These are phyloP conservation scores for Eremothecium sinecaudum DNA, from an alignment of 1,139 yeast genomes.

Conservation along the genomic window DNA sequence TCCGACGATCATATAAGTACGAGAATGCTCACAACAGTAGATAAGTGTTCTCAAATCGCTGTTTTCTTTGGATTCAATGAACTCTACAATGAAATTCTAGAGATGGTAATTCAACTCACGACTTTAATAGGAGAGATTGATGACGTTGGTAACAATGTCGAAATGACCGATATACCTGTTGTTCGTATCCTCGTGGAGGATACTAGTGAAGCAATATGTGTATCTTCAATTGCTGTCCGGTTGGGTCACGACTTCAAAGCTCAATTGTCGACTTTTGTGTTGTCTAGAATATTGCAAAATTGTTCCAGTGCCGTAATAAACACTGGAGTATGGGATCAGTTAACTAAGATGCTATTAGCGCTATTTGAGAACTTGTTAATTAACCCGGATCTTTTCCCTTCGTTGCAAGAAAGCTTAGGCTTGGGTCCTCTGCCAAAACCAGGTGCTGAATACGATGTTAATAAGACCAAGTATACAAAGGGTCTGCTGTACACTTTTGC, in stretches of 20 bases:
- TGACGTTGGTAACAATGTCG: slow-evolving; percentile 6
- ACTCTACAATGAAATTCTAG: slow-evolving; percentile 57
- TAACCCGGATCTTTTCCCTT: slow-evolving; percentile 55
- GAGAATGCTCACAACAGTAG: slow-evolving; percentile 77
- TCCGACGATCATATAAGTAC: slow-evolving; percentile 84
- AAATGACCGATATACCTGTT: slow-evolving; percentile 28
- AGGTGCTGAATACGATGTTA: slow-evolving; percentile 55
- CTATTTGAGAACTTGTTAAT: slow-evolving; percentile 67
- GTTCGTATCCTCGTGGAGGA: slow-evolving; percentile 41
- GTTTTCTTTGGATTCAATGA: slow-evolving; percentile 48
- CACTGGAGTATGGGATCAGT: slow-evolving; percentile 46
- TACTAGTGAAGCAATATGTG: slow-evolving; percentile 48
- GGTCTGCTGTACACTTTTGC: slow-evolving; percentile 86
- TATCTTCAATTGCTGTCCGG: slow-evolving; percentile 71
- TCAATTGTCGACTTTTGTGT: slow-evolving; percentile 76
- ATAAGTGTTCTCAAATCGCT: slow-evolving; percentile 73
- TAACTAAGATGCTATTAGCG: slow-evolving; percentile 51
- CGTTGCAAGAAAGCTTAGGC: slow-evolving; percentile 48
- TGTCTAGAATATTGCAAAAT: slow-evolving; percentile 66
- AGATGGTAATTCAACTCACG: slow-evolving; percentile 55
- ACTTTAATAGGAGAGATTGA: slow-evolving; percentile 31
- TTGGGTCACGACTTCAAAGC: slow-evolving; percentile 90
- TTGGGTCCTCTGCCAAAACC: slow-evolving; percentile 50
- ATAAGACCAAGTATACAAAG: slow-evolving; percentile 50
- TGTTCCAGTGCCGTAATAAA: slow-evolving; percentile 28